Conservation (phyloP, 495 filamentous ascomycete genomes). For the Staphylotrichum tortipilum region DNA sequence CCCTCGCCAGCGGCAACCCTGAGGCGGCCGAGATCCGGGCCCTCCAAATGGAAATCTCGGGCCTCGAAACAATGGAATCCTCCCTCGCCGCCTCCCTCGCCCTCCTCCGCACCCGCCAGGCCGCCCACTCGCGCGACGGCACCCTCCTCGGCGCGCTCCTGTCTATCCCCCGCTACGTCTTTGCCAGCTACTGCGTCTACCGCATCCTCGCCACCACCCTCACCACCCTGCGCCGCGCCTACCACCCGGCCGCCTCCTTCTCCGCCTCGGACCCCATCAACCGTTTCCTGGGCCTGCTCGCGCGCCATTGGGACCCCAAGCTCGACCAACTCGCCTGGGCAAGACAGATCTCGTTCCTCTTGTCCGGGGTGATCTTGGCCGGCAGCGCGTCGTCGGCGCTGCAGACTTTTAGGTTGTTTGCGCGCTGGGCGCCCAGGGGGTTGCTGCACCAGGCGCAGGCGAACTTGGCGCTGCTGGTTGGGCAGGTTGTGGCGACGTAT, state of each 20-base stretch:
- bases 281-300: constrained; percentile 63
- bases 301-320: constrained; percentile 62
- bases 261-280: constrained; percentile 68
- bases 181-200: constrained; percentile 69
- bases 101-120: constrained; percentile 47
- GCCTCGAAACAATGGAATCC: constrained; percentile 64
- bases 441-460: constrained; percentile 54
- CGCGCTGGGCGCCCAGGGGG: constrained; percentile 57
- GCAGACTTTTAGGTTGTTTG: constrained; percentile 67
- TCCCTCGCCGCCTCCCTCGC: constrained; percentile 54
- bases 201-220: constrained; percentile 60
- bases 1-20: constrained; percentile 49
- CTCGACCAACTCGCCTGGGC: constrained; percentile 65
- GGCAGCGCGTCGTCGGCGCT: constrained; percentile 66
- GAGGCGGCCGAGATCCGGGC: constrained; percentile 55
- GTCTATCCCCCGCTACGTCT: constrained; percentile 50
- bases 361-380: constrained; percentile 68
- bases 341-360: constrained; percentile 65
- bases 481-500: constrained; percentile 70
- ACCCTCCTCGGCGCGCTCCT: constrained; percentile 54
- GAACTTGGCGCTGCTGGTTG: constrained; percentile 62
- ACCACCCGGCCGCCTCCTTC: constrained; percentile 45
- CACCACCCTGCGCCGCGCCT: constrained; percentile 49
- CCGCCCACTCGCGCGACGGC: constrained; percentile 51
- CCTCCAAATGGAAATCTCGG: constrained; percentile 66